These are phyloP conservation scores for Oenanthe sinensis DNA, from an alignment of 129 eudicot genomes.

Conservation along the genomic window DNA sequence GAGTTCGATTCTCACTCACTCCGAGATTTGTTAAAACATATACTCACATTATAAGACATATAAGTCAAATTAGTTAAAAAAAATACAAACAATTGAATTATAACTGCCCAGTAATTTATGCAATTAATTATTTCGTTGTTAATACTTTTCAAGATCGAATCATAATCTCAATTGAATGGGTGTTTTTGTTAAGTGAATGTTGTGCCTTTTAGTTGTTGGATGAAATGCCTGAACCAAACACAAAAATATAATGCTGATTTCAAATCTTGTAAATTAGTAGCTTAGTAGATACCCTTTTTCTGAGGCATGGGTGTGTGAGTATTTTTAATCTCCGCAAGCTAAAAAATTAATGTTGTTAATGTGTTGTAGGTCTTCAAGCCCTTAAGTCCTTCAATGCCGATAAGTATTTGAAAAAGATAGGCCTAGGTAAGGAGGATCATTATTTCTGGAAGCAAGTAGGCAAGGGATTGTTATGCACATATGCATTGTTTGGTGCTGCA, in stretches of 20 bases:
- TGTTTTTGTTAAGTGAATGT: too few species aligned
- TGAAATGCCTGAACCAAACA: constrained; percentile 21
- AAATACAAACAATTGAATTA: too few species aligned
- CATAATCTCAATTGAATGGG: background rate
- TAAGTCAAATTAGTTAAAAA: too few species aligned
- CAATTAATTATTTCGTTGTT: background rate
- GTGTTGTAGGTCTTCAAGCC: constrained; percentile 18
- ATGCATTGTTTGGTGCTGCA: constrained; percentile 59
- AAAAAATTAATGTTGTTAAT: background rate
- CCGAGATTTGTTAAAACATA: too few species aligned
- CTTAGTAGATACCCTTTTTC: background rate
- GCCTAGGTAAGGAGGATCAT: constrained; percentile 68
- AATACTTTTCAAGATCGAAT: background rate
- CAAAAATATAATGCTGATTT: background rate
- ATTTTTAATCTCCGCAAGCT: background rate
- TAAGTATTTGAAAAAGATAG: constrained; percentile 59
- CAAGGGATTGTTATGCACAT: constrained; percentile 70
- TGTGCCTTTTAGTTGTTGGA: constrained; percentile 26
- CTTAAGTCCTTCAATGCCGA: constrained; percentile 49
- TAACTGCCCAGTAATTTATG: background rate
- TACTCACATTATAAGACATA: too few species aligned
- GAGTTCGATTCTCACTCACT: too few species aligned
- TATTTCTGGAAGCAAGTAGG: constrained; percentile 86
- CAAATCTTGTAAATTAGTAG: background rate
- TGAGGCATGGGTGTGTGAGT: background rate